phyloP scores from a whole-genome alignment of 1,284 basidiomycete genomes.

The Papiliotrema flavescens region DNA sequence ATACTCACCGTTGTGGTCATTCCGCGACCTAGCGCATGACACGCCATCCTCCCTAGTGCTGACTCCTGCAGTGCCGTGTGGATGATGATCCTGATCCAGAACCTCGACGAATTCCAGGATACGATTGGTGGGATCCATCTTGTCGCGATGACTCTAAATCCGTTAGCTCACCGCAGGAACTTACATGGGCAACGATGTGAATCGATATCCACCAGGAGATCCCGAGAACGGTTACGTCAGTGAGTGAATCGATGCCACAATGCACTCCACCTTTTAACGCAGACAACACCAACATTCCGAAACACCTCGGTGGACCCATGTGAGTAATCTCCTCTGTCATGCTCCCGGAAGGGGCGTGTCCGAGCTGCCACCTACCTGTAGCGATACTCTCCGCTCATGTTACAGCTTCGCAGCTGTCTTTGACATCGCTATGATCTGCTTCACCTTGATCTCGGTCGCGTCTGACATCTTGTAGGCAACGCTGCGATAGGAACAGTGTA shows the following conservation, averaged over 20 bases:
- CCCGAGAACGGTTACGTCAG: constrained; percentile 27
- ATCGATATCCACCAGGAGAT: constrained; percentile 10
- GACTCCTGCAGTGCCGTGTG: constrained; percentile 2
- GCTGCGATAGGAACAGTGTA: background rate
- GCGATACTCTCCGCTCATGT: background rate
- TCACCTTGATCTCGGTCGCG: constrained; percentile 20
- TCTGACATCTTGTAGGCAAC: constrained; percentile 28
- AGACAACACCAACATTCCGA: constrained; percentile 37
- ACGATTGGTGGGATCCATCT: constrained; percentile 19
- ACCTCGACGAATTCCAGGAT: constrained; percentile 23
- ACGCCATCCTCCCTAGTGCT: too few relatives aligned
- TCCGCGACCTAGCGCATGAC: too few relatives aligned
- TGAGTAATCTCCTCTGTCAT: constrained; percentile 8
- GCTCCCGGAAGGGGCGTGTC: background rate
- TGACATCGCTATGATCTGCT: constrained; percentile 26
- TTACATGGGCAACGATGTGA: constrained; percentile 30
- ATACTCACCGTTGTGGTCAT: too few relatives aligned
- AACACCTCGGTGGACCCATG: constrained; percentile 36
- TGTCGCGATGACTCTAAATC: background rate
- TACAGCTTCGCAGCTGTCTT: constrained; percentile 27
- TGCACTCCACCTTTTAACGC: background rate
- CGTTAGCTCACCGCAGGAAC: constrained; percentile 7
- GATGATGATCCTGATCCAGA: constrained; percentile 31
- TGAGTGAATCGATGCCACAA: constrained; percentile 10
- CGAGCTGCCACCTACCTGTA: background rate